Conservation (phyloP, 768 basidiomycete species). For the Boletus subparvulus region DNA sequence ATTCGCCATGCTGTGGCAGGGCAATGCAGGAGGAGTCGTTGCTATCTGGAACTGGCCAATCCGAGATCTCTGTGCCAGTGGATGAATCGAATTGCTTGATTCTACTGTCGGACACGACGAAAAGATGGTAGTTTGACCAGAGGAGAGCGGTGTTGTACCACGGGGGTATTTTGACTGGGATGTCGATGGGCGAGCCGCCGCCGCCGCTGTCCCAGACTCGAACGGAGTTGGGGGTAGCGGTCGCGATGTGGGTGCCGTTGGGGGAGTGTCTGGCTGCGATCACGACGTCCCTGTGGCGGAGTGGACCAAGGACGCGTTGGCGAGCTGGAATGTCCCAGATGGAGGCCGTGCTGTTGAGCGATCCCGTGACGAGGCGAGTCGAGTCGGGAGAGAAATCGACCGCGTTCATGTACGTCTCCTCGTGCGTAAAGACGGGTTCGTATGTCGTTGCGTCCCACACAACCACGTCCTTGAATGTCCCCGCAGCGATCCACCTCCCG, state of each 20-base stretch:
- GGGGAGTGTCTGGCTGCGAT: not conserved
- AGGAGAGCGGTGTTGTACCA: not conserved
- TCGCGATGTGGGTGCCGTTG: constrained; percentile 4
- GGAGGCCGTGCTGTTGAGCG: not conserved
- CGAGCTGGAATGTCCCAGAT: not conserved
- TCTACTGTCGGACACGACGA: not conserved
- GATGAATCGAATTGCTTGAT: not conserved
- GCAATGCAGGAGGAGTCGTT: not conserved
- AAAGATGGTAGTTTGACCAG: constrained; percentile 1
- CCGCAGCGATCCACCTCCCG: constrained; percentile 2
- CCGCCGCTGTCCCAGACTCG: not conserved
- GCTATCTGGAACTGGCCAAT: not conserved
- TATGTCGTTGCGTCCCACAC: constrained; percentile 2
- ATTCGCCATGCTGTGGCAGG: not conserved
- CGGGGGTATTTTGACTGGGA: not conserved
- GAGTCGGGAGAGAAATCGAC: constrained; percentile 10
- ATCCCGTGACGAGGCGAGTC: not conserved
- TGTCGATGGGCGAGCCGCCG: not conserved
- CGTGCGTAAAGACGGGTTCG: not conserved
- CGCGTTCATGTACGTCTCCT: not conserved
- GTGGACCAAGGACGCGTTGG: not conserved
- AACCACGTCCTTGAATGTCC: not conserved
- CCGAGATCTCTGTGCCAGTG: not conserved
- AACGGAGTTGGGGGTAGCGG: not conserved
- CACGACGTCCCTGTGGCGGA: not conserved